A percentile compares a stretch with the other conserved stretches of the same genome.
Conservation (phyloP, 2,329 filamentous ascomycete genomes). For the Meredithiella fracta region DNA sequence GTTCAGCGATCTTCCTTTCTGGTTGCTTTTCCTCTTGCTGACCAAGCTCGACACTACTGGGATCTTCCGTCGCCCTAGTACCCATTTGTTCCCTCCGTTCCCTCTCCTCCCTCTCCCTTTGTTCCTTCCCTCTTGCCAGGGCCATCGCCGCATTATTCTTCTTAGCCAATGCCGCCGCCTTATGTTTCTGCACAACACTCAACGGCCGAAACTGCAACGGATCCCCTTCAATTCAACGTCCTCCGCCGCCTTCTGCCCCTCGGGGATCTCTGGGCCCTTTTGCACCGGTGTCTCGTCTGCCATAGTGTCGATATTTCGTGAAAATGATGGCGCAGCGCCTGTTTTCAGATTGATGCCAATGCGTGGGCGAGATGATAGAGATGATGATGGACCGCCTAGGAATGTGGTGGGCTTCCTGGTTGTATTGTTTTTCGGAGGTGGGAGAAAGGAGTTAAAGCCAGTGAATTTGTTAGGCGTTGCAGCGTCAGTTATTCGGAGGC, state of each 20-base stretch:
- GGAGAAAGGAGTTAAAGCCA: slow-evolving; percentile 74
- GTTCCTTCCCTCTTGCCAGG: background rate
- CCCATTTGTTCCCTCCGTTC: background rate
- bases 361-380: slow-evolving; percentile 15
- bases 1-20: background rate
- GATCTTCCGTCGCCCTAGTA: background rate
- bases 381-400: slow-evolving; percentile 11
- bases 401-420: slow-evolving; percentile 18
- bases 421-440: slow-evolving; percentile 54
- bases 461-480: slow-evolving; percentile 45
- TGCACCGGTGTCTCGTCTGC: slow-evolving; percentile 16
- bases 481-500: slow-evolving; percentile 42
- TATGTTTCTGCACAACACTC: slow-evolving; percentile 59
- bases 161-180: slow-evolving; percentile 30
- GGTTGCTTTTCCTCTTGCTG: background rate
- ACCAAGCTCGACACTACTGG: background rate
- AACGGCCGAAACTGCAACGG: slow-evolving; percentile 78
- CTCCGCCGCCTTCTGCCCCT: slow-evolving; percentile 40
- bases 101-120: background rate
- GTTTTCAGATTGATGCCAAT: slow-evolving; percentile 56
- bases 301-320: slow-evolving; percentile 27
- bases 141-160: slow-evolving; percentile 36
- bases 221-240: slow-evolving; percentile 54
- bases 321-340: slow-evolving; percentile 67
- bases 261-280: slow-evolving; percentile 32